Evolutionary conservation across 1,139 yeast species (phyloP).

Genomic region (Yamadazyma aaseri): DNA sequence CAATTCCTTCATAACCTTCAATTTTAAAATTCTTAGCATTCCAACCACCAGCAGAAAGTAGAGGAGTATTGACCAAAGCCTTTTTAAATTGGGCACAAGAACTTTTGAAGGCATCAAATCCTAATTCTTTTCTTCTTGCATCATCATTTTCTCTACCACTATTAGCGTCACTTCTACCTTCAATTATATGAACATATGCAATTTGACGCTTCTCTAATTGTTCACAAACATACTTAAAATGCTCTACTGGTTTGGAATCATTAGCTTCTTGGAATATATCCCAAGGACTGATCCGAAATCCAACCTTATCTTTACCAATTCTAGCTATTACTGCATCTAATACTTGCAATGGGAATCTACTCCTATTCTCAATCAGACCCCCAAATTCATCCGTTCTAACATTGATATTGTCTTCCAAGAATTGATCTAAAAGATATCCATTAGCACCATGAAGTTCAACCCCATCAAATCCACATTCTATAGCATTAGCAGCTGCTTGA

Average conservation of each 20-base stretch:
- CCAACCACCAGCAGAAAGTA: slow-evolving; percentile 18
- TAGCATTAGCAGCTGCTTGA: slow-evolving; percentile 46
- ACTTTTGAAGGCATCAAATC: slow-evolving; percentile 12
- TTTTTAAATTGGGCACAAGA: slow-evolving; percentile 15
- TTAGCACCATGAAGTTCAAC: slow-evolving; percentile 70
- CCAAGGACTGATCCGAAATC: slow-evolving; percentile 27
- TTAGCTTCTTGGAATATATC: slow-evolving; percentile 14
- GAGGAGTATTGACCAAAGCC: slow-evolving; percentile 15
- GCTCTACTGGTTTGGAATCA: slow-evolving; percentile 16
- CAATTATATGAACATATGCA: slow-evolving; percentile 25
- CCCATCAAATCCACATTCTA: slow-evolving; percentile 66
- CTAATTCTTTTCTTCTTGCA: slow-evolving; percentile 5
- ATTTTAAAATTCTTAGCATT: slow-evolving; percentile 6
- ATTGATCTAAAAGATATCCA: slow-evolving; percentile 67
- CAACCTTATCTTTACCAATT: slow-evolving; percentile 22
- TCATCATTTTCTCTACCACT: slow-evolving; percentile 19
- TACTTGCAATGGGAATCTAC: slow-evolving; percentile 52
- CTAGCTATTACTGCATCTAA: slow-evolving; percentile 49
- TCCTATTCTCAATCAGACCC: slow-evolving; percentile 51
- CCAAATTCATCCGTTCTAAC: slow-evolving; percentile 68
- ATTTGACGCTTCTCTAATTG: slow-evolving; percentile 19
- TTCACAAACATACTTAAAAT: slow-evolving; percentile 17
- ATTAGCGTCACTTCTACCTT: slow-evolving; percentile 21
- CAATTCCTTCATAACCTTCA: slow-evolving; percentile 7
- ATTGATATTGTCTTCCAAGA: slow-evolving; percentile 48